Evolutionary conservation across 805 yeast genomes (phyloP).

Genomic region (Candida saitoana): DNA sequence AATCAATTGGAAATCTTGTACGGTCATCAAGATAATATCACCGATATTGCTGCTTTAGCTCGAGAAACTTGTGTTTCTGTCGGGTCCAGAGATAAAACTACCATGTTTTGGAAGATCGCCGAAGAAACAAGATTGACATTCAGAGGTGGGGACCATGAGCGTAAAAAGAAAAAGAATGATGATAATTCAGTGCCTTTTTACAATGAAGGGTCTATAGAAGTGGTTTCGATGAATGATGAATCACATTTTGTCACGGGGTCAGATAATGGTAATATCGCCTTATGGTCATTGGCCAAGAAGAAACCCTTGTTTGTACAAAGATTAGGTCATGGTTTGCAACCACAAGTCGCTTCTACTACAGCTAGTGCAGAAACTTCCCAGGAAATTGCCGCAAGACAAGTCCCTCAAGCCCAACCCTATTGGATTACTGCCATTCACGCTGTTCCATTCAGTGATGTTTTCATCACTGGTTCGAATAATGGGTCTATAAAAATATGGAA

Average conservation of each 20-base stretch:
- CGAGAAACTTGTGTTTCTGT: constrained; percentile 94
- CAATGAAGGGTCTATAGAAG: constrained; percentile 86
- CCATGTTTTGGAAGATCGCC: constrained; percentile 93
- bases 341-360: constrained; percentile 35
- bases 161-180: constrained; percentile 31
- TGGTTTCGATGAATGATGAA: constrained; percentile 88
- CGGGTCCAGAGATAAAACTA: constrained; percentile 92
- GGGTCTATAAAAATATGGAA: constrained; percentile 80
- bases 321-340: constrained; percentile 71
- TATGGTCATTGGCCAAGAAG: constrained; percentile 90
- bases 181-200: constrained; percentile 29
- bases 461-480: constrained; percentile 85
- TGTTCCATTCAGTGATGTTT: constrained; percentile 78
- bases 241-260: constrained; percentile 91
- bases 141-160: constrained; percentile 75
- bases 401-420: constrained; percentile 75
- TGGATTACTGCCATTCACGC: constrained; percentile 82
- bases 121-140: constrained; percentile 93
- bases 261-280: constrained; percentile 84
- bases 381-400: constrained; percentile 41
- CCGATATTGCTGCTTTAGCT: constrained; percentile 73
- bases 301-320: constrained; percentile 72
- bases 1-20: constrained; percentile 87
- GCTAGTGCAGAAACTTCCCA: constrained; percentile 54
- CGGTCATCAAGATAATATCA: constrained; percentile 91